Evolutionary conservation across 805 yeast species (phyloP).

Genomic region (Kluyveromyces dobzhanskii): DNA sequence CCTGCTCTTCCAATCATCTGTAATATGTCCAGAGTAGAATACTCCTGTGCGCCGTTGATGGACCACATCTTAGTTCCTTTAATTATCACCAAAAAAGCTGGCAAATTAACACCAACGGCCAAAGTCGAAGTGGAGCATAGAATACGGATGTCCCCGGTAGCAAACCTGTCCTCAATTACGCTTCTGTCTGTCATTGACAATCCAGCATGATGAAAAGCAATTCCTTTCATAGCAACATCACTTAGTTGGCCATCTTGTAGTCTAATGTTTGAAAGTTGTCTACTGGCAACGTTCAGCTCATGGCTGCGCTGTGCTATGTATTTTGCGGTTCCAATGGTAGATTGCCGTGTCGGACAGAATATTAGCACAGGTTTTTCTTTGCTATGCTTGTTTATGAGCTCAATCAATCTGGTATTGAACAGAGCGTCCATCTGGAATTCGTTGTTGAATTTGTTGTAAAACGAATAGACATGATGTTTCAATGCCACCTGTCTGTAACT

Average conservation of each 20-base stretch:
- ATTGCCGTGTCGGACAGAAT: constrained; percentile 47
- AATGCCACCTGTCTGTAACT: constrained; percentile 39
- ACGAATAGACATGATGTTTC: constrained; percentile 37
- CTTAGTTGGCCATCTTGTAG: constrained; percentile 26
- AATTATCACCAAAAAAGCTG: constrained; percentile 52
- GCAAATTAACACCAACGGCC: constrained; percentile 54
- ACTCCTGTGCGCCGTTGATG: constrained; percentile 41
- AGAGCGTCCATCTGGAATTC: constrained; percentile 40
- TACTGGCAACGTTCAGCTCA: neutral
- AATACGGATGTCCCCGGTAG: constrained; percentile 34
- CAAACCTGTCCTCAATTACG: constrained; percentile 37
- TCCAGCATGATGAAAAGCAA: constrained; percentile 56
- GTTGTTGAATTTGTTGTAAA: constrained; percentile 31
- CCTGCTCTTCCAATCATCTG: constrained; percentile 67
- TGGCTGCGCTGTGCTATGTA: constrained; percentile 23
- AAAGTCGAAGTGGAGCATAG: constrained; percentile 53
- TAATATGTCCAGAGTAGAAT: constrained; percentile 44
- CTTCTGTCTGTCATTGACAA: constrained; percentile 39
- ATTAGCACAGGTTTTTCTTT: constrained; percentile 38
- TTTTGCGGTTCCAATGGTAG: constrained; percentile 40
- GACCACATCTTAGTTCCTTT: constrained; percentile 57
- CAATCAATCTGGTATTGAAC: constrained; percentile 35
- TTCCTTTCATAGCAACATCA: constrained; percentile 26
- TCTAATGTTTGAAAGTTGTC: too few species aligned
- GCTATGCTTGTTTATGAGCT: constrained; percentile 33